These are phyloP conservation scores for Eutypella sp. DNA, from an alignment of 2,329 filamentous ascomycete species.

Conservation along the genomic window DNA sequence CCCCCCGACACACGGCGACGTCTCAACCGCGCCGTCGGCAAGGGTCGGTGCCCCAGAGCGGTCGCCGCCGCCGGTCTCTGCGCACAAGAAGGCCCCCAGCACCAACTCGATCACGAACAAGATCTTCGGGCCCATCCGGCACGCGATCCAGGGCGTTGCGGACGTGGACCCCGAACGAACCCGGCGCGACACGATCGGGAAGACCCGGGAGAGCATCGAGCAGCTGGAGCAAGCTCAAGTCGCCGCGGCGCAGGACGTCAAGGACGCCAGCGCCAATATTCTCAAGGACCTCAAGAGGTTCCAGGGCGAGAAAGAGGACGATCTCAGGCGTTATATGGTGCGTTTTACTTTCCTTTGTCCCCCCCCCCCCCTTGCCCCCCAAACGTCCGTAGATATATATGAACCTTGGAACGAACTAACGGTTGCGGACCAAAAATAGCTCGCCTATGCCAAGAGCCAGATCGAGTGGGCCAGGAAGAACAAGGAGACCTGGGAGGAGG, in stretches of 20 bases:
- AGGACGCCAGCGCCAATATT: constrained; percentile 84
- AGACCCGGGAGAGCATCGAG: constrained; percentile 81
- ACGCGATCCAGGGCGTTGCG: constrained; percentile 92
- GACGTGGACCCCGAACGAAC: constrained; percentile 95
- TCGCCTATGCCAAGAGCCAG: constrained; percentile 88
- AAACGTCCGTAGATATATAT: too few relatives aligned
- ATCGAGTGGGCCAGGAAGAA: constrained; percentile 92
- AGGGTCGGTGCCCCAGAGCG: constrained; percentile 64
- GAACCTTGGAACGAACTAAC: too few relatives aligned
- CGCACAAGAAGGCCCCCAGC: constrained; percentile 76
- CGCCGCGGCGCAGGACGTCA: constrained; percentile 85
- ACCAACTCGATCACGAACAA: constrained; percentile 89
- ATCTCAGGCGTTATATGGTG: constrained; percentile 93
- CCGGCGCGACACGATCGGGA: constrained; percentile 87
- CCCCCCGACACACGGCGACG: constrained; percentile 77
- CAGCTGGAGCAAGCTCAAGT: constrained; percentile 88
- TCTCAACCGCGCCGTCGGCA: constrained; percentile 63
- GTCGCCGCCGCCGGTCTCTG: constrained; percentile 37
- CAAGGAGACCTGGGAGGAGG: constrained; percentile 89
- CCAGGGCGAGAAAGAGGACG: constrained; percentile 92
- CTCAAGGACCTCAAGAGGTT: constrained; percentile 88
- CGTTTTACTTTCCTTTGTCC: constrained; percentile 38
- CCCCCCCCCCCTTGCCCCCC: too few relatives aligned
- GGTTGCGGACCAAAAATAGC: too few relatives aligned
- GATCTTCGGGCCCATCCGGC: constrained; percentile 90